Base-by-base conservation (phyloP, 2,329 filamentous ascomycete genomes). In the Epichloe coenophiala region DNA sequence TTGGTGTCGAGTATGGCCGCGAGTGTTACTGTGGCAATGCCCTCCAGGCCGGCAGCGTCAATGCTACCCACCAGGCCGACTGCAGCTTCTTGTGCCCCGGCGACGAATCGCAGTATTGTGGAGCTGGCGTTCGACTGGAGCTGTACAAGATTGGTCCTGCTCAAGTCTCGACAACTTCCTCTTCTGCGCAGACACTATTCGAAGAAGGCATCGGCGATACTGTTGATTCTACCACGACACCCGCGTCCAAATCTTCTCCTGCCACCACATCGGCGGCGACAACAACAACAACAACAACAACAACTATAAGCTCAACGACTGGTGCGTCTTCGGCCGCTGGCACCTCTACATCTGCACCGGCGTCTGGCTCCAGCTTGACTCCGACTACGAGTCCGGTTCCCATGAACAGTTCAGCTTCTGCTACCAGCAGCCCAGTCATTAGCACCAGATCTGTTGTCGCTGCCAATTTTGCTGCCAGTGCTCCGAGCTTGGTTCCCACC, bases 21-120 rank as follows among this genome's bases (percentile, higher is more conserved):
- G 67, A 69, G 36, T 69, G 67, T 17, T 70, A 64, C 58, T 70
- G 67, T 38, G 65, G 65, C 8, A 59, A 66, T 46, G 48, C 44
- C 1, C 53, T 69, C 8, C 59, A 61, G 19, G 55, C 57, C 4
- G 66, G 65, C 1, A 60, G 56, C 52, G 36, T 51, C 9, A 53
- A 52, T 12, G 48, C 57, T 2, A 60, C 57, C 47, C 64, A 68
- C 41, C 57, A 64, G 6, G 60, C 59, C 1, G 56, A 61, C 52
- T 69, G 67, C 48, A 63, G 58, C 35, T 60, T 65, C 36, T 48
- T 55, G 6, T 70, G 67, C 48, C 65, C 67, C 11, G 67, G 66
- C 3, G 59, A 70, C 36, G 55, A 53, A 0, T 57, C 55, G 3
- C 53, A 58, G 3, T 67, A 54, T 11, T 68, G 66, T 23, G 66